Percentiles rank a stretch among this genome's conserved stretches.
These are phyloP conservation scores for Tetragonia tetragonoides DNA, from an alignment of 148 eudicot species.

Conservation along the genomic window DNA sequence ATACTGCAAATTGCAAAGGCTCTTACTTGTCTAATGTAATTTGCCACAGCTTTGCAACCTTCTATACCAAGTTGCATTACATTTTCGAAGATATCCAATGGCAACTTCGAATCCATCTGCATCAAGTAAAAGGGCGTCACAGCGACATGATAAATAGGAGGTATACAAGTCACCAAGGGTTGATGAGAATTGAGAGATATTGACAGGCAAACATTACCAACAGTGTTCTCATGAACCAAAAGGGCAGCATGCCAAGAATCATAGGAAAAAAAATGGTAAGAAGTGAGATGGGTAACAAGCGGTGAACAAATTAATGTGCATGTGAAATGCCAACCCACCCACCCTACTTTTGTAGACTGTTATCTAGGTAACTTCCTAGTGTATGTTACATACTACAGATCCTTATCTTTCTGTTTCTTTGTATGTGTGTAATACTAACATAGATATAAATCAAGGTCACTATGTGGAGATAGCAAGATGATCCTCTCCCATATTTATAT, in stretches of 20 bases:
- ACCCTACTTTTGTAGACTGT: too few relatives aligned
- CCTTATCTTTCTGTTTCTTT: too few relatives aligned
- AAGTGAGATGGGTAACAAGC: neutral
- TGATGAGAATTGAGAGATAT: neutral
- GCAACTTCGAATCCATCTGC: constrained; percentile 92
- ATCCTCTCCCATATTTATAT: too few relatives aligned
- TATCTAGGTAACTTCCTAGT: too few relatives aligned
- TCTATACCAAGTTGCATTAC: constrained; percentile 93
- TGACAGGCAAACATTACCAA: neutral
- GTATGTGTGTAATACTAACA: too few relatives aligned
- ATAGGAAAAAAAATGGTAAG: too few relatives aligned
- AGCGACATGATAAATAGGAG: neutral
- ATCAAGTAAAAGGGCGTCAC: neutral
- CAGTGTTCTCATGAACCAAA: constrained; percentile 1
- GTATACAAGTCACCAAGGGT: neutral
- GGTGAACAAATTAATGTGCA: neutral
- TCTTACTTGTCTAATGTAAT: constrained; percentile 83
- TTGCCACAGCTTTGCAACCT: constrained; percentile 97
- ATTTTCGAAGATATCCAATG: constrained; percentile 71
- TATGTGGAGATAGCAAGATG: too few relatives aligned
- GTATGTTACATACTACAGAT: too few relatives aligned
- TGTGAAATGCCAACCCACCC: neutral
- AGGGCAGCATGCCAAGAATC: neutral
- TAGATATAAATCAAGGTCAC: too few relatives aligned
- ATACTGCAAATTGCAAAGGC: neutral